Percentiles rank a stretch among this genome's conserved stretches.
Conservation (phyloP, 2,329 filamentous ascomycete species). For the Diaporthe vexans region DNA sequence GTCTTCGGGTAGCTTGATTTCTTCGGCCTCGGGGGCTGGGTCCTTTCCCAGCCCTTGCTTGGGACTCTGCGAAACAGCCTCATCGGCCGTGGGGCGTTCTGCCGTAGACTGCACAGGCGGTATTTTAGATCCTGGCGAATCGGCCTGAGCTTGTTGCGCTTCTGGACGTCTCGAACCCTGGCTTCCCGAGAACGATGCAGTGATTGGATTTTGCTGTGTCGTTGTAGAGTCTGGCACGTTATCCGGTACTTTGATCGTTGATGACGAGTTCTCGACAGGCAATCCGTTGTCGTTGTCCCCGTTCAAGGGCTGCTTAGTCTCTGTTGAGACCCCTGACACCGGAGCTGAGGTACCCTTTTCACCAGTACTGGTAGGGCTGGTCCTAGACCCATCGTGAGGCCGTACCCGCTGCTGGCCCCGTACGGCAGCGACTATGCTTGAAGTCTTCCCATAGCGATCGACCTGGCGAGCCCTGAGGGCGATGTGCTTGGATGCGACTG, state of each 20-base stretch:
- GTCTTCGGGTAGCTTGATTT: slow-evolving; percentile 25
- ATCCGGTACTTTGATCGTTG: background rate
- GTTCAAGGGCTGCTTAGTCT: background rate
- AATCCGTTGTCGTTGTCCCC: background rate
- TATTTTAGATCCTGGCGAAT: background rate
- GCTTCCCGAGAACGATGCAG: background rate
- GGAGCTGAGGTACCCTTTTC: background rate
- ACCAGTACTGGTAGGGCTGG: background rate
- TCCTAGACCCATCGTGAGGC: background rate
- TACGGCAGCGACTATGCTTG: slow-evolving; percentile 57
- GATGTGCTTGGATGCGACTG: slow-evolving; percentile 74
- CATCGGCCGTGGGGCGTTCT: background rate
- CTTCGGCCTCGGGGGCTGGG: background rate
- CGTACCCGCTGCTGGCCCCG: slow-evolving; percentile 15
- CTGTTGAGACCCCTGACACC: background rate
- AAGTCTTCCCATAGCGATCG: slow-evolving; percentile 63
- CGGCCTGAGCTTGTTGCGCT: background rate
- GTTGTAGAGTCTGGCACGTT: background rate
- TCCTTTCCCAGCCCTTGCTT: background rate
- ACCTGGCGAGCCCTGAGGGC: slow-evolving; percentile 69
- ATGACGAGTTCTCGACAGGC: background rate
- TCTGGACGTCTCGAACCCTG: background rate
- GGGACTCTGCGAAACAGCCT: too few relatives aligned
- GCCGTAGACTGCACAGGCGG: background rate
- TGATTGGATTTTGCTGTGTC: background rate